These are phyloP conservation scores for Pichia paraexigua DNA, from an alignment of 805 yeast species.

Conservation along the genomic window DNA sequence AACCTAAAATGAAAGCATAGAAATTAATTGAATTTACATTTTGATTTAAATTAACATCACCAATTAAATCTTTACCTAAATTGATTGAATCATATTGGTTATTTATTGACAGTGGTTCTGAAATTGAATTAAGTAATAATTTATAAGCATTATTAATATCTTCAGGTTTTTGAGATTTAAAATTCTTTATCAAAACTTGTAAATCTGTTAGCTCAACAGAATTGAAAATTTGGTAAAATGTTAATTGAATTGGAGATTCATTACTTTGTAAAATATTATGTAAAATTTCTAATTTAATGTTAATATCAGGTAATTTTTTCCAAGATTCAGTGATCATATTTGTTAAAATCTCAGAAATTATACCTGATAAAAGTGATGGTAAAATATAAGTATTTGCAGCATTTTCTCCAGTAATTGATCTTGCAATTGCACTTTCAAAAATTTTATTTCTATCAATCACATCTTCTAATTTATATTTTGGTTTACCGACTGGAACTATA, in stretches of 20 bases:
- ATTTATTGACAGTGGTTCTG: constrained; percentile 17
- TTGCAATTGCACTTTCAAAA: constrained; percentile 23
- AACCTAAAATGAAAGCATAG: constrained; percentile 41
- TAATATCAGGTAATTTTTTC: constrained; percentile 25
- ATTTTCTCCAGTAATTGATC: constrained; percentile 12
- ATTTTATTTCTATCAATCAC: constrained; percentile 20
- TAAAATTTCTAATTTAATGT: constrained; percentile 28
- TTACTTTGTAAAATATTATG: constrained; percentile 29
- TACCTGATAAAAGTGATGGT: constrained; percentile 27
- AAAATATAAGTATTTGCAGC: constrained; percentile 23
- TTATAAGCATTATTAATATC: constrained; percentile 23
- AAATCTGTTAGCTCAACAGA: constrained; percentile 31
- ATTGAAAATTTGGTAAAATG: constrained; percentile 31
- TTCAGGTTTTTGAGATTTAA: constrained; percentile 15
- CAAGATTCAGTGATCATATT: constrained; percentile 23
- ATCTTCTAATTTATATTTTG: constrained; percentile 27
- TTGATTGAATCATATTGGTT: constrained; percentile 23
- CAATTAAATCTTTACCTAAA: constrained; percentile 22
- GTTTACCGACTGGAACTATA: constrained; percentile 26
- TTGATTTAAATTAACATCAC: constrained; percentile 13
- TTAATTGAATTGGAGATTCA: constrained; percentile 35
- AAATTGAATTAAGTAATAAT: constrained; percentile 14
- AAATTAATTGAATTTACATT: constrained; percentile 22
- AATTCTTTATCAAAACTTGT: constrained; percentile 17
- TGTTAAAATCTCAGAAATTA: constrained; percentile 24